These are phyloP conservation scores for Penicillium malachiteum DNA, from an alignment of 495 filamentous ascomycete species.

Conservation along the genomic window DNA sequence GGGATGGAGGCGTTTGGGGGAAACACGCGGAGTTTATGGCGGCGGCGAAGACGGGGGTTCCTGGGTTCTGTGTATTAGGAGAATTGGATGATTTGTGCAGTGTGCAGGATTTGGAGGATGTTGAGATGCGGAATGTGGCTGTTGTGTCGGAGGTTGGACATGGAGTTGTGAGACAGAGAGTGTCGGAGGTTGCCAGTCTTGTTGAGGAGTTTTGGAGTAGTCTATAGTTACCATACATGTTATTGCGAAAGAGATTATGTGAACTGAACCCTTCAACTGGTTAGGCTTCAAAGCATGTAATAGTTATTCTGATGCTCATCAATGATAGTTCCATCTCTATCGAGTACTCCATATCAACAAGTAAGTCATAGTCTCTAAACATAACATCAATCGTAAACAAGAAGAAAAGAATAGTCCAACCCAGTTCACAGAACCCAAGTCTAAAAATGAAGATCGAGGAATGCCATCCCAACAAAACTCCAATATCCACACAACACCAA, in stretches of 20 bases:
- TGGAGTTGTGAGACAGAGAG: constrained; percentile 36
- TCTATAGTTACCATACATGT: background rate
- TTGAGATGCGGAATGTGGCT: constrained; percentile 37
- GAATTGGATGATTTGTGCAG: constrained; percentile 41
- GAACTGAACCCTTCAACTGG: background rate
- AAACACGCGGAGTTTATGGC: constrained; percentile 34
- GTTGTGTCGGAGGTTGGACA: constrained; percentile 39
- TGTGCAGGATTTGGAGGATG: constrained; percentile 27
- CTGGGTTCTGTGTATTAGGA: constrained; percentile 35
- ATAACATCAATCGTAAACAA: background rate
- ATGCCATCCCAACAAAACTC: background rate
- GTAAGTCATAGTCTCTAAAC: background rate
- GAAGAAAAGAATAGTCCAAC: background rate
- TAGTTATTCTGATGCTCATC: background rate
- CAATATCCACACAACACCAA: background rate
- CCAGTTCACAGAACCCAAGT: background rate
- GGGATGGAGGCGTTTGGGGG: constrained; percentile 43
- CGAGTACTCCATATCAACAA: background rate
- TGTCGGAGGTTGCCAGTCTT: constrained; percentile 29
- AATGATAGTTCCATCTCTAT: background rate
- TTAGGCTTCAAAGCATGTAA: background rate
- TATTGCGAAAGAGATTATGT: background rate
- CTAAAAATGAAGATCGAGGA: background rate
- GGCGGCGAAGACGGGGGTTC: constrained; percentile 27
- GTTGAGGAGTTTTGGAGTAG: constrained; percentile 35